These are phyloP conservation scores for Pseudocercospora fuligena DNA, from an alignment of 2,329 filamentous ascomycete genomes.

Conservation along the genomic window DNA sequence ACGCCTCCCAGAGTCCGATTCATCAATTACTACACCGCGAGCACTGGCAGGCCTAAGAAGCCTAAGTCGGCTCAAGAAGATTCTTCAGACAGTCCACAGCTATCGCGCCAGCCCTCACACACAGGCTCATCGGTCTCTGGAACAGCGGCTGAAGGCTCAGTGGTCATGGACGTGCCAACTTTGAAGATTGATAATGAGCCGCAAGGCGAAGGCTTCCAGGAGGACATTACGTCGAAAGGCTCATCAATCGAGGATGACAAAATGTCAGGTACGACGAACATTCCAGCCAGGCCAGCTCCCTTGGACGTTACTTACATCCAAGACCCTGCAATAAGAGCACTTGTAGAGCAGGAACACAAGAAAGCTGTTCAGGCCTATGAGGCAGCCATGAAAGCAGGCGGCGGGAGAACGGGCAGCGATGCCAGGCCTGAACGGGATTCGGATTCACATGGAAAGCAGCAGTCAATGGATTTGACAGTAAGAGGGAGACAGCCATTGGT, in stretches of 20 bases:
- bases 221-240: not conserved
- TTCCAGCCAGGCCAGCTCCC: constrained; percentile 56
- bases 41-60: constrained; percentile 69
- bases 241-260: not conserved
- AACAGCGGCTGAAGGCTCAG: not conserved
- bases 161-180: not conserved
- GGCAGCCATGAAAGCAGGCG: not conserved
- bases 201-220: not conserved
- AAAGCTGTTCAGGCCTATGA: constrained; percentile 68
- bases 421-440: not conserved
- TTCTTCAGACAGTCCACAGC: constrained; percentile 18
- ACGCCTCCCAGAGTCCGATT: constrained; percentile 69
- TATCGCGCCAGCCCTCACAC: constrained; percentile 14
- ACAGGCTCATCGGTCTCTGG: not conserved
- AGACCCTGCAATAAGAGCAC: constrained; percentile 69
- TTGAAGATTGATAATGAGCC: not conserved
- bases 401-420: not conserved
- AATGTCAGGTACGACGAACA: constrained; percentile 5
- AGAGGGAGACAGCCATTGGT: constrained; percentile 25
- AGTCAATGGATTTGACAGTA: constrained; percentile 14
- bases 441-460: constrained; percentile 31
- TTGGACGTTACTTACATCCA: constrained; percentile 64
- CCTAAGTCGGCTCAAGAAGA: constrained; percentile 51
- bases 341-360: constrained; percentile 71
- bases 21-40: constrained; percentile 89